Base-by-base conservation (phyloP, 176 grass and related monocot genomes). In the Phragmites australis region DNA sequence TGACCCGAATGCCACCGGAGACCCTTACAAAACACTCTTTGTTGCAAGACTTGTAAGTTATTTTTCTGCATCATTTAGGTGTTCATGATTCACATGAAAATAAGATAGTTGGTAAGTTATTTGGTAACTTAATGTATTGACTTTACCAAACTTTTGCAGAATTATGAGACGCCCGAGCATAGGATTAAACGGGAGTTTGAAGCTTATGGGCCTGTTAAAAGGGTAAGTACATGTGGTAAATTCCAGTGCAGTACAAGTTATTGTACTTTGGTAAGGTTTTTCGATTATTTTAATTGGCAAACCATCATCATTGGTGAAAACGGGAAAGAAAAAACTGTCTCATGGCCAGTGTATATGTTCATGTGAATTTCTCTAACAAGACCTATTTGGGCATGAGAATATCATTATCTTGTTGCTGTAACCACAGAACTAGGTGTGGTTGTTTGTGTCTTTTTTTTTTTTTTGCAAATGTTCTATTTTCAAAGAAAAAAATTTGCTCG, bases 141-240 rank as follows among this genome's bases (percentile, higher is more conserved):
- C 23, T 68, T 76, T 62, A 23, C 37, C 50, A 77, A n/a, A 50
- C 29, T 37, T 70, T 32, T 87, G 70, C 82, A 96, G 93, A 90
- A 84, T 41, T 92, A 93, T 26, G 93, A 97, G 80, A 90, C 90
- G 0, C 74, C 93, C 42, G 93, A 97, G 67, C 70, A 93, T 41
- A 88, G 59, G 70, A 43, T 97, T 43, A 97, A 90, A 88, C 82
- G 90, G 80, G 93, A 97, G 82, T 97, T 97, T 88, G 93, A 97
- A 93, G 85, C 87, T 65, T 97, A 93, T 90, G 93, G 93, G 41
- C 93, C 93, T 83, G 87, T 97, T 86, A 97, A 97, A 90, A 90
- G 90, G 93, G 93, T 97, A 90, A 88, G 93, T 97, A 78, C 65
- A 88, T 55, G 21, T 79, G 88, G 77, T 79, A 60, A 76, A 82